These are phyloP conservation scores for Cerrena zonata DNA, from an alignment of 1,284 basidiomycete species.

Conservation along the genomic window DNA sequence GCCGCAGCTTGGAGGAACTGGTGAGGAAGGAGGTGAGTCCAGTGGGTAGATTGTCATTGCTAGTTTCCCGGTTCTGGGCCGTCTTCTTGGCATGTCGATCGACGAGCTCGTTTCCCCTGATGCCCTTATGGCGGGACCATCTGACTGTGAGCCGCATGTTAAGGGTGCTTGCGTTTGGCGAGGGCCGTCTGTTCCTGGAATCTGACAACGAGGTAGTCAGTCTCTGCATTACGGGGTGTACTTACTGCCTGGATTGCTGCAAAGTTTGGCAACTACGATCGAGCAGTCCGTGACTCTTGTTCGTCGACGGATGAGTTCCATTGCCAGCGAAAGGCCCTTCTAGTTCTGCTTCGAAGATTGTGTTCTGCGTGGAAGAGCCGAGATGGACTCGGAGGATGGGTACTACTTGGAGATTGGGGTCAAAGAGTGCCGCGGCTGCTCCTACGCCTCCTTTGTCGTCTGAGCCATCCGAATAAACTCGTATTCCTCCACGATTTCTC, in stretches of 20 bases:
- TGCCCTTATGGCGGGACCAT: conserved; percentile 16
- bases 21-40: background rate
- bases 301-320: background rate
- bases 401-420: background rate
- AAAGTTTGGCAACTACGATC: conserved; percentile 16
- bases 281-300: background rate
- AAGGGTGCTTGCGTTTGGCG: background rate
- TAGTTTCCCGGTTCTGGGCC: conserved; percentile 4
- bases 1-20: conserved; percentile 7
- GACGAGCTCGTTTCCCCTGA: conserved; percentile 14
- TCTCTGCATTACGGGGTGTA: conserved; percentile 7
- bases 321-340: background rate
- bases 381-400: background rate
- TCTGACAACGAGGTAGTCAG: conserved; percentile 15
- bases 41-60: background rate
- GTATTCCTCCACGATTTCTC: background rate
- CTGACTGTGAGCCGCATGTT: conserved; percentile 3
- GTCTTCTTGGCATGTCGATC: conserved; percentile 16
- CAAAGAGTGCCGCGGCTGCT: conserved; percentile 8
- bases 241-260: conserved; percentile 14
- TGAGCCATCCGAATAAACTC: conserved; percentile 18
- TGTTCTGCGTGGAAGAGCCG: background rate
- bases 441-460: conserved; percentile 4
- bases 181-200: conserved; percentile 11
- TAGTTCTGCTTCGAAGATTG: conserved; percentile 5